phyloP scores from a whole-genome alignment of 495 filamentous ascomycete genomes.

The Darksidea phi region DNA sequence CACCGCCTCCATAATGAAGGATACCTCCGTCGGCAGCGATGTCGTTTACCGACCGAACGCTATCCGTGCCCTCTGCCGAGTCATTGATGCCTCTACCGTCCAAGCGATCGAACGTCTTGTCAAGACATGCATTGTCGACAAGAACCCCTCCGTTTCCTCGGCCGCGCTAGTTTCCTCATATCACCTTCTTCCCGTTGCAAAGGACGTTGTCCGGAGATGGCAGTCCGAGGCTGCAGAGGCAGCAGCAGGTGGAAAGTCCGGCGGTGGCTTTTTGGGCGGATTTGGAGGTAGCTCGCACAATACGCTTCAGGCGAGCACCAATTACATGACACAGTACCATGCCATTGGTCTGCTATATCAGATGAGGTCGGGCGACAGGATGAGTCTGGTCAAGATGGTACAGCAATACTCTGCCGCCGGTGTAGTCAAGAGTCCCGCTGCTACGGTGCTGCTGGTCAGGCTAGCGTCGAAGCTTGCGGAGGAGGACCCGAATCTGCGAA shows the following conservation, averaged over 20 bases:
- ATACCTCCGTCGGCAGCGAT: conserved; percentile 92
- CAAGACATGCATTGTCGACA: conserved; percentile 99
- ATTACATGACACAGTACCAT: conserved; percentile 97
- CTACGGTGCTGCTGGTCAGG: conserved; percentile 85
- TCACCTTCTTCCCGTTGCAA: conserved; percentile 92
- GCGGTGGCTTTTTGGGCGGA: conserved; percentile 81
- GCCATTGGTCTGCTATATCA: conserved; percentile 97
- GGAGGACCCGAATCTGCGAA: conserved; percentile 83
- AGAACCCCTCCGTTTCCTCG: conserved; percentile 95
- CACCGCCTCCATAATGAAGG: conserved; percentile 96
- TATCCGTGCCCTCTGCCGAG: conserved; percentile 90
- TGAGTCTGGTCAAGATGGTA: conserved; percentile 99
- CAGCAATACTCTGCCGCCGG: conserved; percentile 93
- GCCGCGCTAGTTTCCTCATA: conserved; percentile 97
- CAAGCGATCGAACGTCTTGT: conserved; percentile 97
- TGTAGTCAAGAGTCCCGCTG: conserved; percentile 90
- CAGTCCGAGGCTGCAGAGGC: conserved; percentile 98
- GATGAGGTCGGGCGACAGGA: conserved; percentile 95
- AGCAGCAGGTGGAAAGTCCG: conserved; percentile 82
- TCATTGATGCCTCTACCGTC: conserved; percentile 97
- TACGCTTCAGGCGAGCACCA: conserved; percentile 67
- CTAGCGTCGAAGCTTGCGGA: conserved; percentile 93
- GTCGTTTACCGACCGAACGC: conserved; percentile 95
- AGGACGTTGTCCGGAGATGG: conserved; percentile 95
- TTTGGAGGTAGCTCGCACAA: conserved; percentile 72